Evolutionary conservation across 371 early-diverging fungal genomes (phyloP).

Genomic region (Mucor indicus): DNA sequence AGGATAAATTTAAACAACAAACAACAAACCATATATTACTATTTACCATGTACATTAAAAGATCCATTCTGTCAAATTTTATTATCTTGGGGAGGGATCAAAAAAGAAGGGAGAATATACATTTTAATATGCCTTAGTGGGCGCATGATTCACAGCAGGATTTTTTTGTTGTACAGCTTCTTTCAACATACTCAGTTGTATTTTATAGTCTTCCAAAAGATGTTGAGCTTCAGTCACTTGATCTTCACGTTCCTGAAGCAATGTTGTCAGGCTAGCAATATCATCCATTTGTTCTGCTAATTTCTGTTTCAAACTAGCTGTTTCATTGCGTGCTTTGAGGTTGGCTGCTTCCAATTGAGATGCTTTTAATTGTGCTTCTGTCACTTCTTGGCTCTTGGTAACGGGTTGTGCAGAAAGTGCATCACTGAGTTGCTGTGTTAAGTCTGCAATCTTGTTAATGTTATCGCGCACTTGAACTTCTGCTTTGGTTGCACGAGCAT

Average conservation of each 20-base stretch:
- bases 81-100: too few relatives aligned
- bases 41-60: neutral
- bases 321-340: slow-evolving; percentile 57
- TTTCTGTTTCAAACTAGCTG: slow-evolving; percentile 47
- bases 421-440: slow-evolving; percentile 49
- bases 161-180: slow-evolving; percentile 46
- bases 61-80: too few relatives aligned
- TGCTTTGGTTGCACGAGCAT: slow-evolving; percentile 42
- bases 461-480: slow-evolving; percentile 49
- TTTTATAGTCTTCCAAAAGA: slow-evolving; percentile 58
- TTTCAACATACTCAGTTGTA: slow-evolving; percentile 60
- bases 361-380: slow-evolving; percentile 55
- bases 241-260: slow-evolving; percentile 49
- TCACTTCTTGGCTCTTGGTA: slow-evolving; percentile 28
- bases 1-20: slow-evolving; percentile 25
- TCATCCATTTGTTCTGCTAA: slow-evolving; percentile 57
- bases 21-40: neutral
- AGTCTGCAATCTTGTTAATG: slow-evolving; percentile 36
- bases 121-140: too few relatives aligned
- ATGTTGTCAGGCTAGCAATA: slow-evolving; percentile 39
- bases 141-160: too few relatives aligned
- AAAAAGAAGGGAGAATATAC: too few relatives aligned
- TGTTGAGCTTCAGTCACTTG: slow-evolving; percentile 44
- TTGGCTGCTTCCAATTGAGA: slow-evolving; percentile 58
- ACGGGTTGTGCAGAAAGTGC: slow-evolving; percentile 13